Percentiles rank a stretch among this genome's conserved stretches.
phyloP scores from a whole-genome alignment of 805 yeast genomes.

The Starmerella gropengiesseri region DNA sequence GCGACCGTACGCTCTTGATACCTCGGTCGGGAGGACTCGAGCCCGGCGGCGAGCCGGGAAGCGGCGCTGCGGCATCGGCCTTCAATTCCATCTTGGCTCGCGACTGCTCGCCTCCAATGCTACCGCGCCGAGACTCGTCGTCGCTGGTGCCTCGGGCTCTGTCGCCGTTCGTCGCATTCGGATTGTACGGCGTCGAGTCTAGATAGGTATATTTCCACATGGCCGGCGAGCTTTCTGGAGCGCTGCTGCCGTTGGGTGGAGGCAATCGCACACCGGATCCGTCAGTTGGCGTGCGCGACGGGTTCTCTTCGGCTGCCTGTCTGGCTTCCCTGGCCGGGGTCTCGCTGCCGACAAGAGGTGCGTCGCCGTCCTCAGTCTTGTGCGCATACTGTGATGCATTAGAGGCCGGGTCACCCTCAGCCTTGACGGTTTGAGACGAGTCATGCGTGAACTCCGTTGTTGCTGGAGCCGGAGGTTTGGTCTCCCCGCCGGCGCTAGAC shows the following conservation, averaged over 20 bases:
- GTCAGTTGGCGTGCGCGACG: conserved; percentile 3
- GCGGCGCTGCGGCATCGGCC: neutral
- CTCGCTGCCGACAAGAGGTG: neutral
- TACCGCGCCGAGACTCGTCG: neutral
- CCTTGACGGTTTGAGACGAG: no score
- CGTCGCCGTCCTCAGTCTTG: neutral
- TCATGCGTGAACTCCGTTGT: no score
- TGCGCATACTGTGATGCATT: no score
- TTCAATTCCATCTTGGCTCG: neutral
- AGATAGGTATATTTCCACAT: conserved; percentile 88
- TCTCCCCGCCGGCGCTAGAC: no score
- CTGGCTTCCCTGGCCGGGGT: conserved; percentile 2
- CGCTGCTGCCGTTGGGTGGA: conserved; percentile 33
- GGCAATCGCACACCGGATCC: conserved; percentile 25
- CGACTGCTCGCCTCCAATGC: neutral
- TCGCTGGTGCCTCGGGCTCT: neutral
- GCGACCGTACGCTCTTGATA: neutral
- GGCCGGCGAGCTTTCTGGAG: conserved; percentile 61
- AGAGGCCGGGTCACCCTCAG: no score
- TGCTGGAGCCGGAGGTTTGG: no score
- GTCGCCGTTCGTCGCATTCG: conserved; percentile 2
- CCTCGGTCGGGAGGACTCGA: conserved; percentile 1
- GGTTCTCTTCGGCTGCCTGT: neutral
- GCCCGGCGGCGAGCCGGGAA: conserved; percentile 4
- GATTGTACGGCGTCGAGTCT: conserved; percentile 34